Evolutionary conservation across 2,329 filamentous ascomycete species (phyloP), one percentile per base, ranked within the genome.

Genomic region (Pseudogymnoascus sp.): DNA sequence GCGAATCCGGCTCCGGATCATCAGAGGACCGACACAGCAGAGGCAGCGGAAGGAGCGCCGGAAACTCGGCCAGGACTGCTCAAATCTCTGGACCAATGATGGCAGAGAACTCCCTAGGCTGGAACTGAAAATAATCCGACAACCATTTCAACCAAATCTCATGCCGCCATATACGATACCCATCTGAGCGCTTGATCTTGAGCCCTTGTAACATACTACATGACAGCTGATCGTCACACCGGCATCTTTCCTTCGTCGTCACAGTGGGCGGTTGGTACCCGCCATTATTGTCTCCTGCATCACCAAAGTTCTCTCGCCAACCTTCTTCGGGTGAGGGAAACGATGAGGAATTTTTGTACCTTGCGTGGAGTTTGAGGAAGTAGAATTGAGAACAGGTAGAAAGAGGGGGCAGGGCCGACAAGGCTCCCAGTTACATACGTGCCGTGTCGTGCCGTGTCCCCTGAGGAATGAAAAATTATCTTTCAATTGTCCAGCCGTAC

Each of bases 51-150:
- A 69, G 71, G 61, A 72, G 67, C 61, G 64, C 67, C 27, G 72
- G 72, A 17, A 73, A 72, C 63, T 74, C 72, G 67, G 81, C 84
- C 62, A 78, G 87, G 65, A 87, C 86, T 61, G 82, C 86, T 71
- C 84, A 86, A 73, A 90, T 91, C 70, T 88, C 85, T 62, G 86
- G 85, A 62, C 88, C 88, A 4, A 85, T 90, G 69, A 89, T 89
- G 85, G 84, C 87, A 10, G 87, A 90, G 76, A 91, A 91, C 77
- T 89, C 86, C 61, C 79, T 91, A 68, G 88, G 88, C 67, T 91
- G 88, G 88, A 89, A 89, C 74, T 90, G 79, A 83, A 70, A 13
- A 35, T 51, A 61, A 61, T 61, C 25, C 31, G 59, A 61, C 25
- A 35, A 61, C 44, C 9, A 61, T 61, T 35, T 61, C 59, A 15